Base-by-base conservation (phyloP, 139 green algal species). In the Chlamydomonas sphaeroides region DNA sequence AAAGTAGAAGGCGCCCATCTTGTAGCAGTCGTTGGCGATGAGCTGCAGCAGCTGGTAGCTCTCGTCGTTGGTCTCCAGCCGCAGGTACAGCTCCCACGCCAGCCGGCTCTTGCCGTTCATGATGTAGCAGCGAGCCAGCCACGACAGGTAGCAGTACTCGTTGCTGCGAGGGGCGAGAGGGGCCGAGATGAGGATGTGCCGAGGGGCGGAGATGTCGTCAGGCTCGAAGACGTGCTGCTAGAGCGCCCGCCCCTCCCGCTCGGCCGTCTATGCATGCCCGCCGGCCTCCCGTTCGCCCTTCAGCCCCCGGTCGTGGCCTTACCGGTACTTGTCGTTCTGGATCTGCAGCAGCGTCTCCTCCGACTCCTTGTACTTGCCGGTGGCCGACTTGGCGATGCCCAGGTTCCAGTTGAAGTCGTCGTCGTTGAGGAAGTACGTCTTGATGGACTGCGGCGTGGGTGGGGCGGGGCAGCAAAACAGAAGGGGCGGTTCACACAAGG, bases 381-480 rank as follows among this genome's bases (percentile, higher is more conserved):
- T 87, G 8, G 91, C 87, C 3, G 90, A 91, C 77, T 90, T 89
- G 3, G 94, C 90, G 35, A 97, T 88, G 66, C 92, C 95, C 68
- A 92, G 93, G 87, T 98, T 97, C 95, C 95, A 98, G 84, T 92
- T 94, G 85, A 98, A 97, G 84, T 92, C 91, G 45, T 97, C 91
- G 61, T 97, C 94, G 33, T 85, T 84, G 5, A 68, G 5, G 33
- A 92, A 92, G 75, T 92, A 92, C 11, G 62, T 83, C 41, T 86
- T 84, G 79, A 94, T 90, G 67, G 82, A 90, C 69, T 92, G 83
- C 11, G 45, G 45, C 11, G 45, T 14, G 45, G 45, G 45, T n/a
- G n/a, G n/a, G n/a, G n/a, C n/a, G n/a, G n/a, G n/a, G n/a, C n/a
- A n/a, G n/a, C n/a, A n/a, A n/a, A n/a, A n/a, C n/a, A n/a, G n/a